Conservation (phyloP, 2,329 filamentous ascomycete genomes). For the Ophiocordyceps camponoti-saundersi region DNA sequence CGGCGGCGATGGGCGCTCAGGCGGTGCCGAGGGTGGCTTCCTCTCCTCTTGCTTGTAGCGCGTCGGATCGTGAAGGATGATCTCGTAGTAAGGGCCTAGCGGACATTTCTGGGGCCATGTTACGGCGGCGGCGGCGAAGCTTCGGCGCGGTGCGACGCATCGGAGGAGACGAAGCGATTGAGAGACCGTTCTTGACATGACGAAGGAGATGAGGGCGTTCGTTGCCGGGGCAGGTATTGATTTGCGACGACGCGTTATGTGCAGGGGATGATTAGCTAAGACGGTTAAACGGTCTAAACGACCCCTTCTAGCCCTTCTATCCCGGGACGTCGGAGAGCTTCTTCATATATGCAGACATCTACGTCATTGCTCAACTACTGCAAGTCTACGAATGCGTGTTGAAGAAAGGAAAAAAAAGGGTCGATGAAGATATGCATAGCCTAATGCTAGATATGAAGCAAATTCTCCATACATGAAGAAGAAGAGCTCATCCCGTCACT, state of each 20-base stretch:
- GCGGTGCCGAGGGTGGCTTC: slow-evolving; percentile 24
- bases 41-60: slow-evolving; percentile 21
- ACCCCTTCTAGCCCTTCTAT: too few species aligned
- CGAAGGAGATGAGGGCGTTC: background rate
- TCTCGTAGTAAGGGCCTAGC: slow-evolving; percentile 41
- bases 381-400: too few species aligned
- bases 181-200: background rate
- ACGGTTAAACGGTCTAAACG: too few species aligned
- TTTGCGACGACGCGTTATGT: background rate
- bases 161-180: background rate
- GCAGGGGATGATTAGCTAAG: background rate
- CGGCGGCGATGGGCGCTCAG: slow-evolving; percentile 6
- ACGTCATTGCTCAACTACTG: too few species aligned
- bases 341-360: too few species aligned
- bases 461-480: too few species aligned
- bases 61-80: slow-evolving; percentile 30
- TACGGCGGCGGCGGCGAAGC: background rate
- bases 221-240: background rate
- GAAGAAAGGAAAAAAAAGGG: too few species aligned
- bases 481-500: too few species aligned
- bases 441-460: too few species aligned
- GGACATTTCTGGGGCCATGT: slow-evolving; percentile 23
- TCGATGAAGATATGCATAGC: too few species aligned
- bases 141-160: background rate
- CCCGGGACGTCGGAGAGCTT: too few species aligned